A percentile compares a stretch with the other conserved stretches of the same genome.
phyloP scores from a whole-genome alignment of 106 monocot species.

The Acanthochlamys bracteata region DNA sequence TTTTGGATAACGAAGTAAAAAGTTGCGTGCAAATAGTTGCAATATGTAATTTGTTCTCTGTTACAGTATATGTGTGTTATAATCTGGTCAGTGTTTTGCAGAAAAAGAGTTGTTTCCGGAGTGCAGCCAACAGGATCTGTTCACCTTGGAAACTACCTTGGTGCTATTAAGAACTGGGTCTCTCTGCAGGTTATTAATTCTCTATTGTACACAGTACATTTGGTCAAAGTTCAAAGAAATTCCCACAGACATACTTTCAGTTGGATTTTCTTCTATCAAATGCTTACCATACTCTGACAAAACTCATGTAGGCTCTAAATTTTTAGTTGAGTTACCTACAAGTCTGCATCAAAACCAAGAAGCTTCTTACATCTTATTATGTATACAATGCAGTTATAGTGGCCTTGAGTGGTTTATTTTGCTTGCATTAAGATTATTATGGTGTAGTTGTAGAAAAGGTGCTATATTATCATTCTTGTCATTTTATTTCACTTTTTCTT shows the following conservation, averaged over 20 bases:
- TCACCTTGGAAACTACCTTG: conserved; percentile 97
- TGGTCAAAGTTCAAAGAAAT: not conserved
- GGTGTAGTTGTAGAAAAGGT: not conserved
- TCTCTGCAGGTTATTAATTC: conserved; percentile 65
- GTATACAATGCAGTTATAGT: too few species aligned
- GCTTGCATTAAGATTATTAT: too few species aligned
- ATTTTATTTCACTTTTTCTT: not conserved
- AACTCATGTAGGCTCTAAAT: not conserved
- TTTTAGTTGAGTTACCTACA: too few species aligned
- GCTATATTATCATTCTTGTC: not conserved
- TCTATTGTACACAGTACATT: not conserved
- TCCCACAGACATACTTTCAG: not conserved
- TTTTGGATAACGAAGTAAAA: not conserved
- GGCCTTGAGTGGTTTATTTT: too few species aligned
- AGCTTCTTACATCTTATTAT: not conserved
- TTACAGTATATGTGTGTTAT: not conserved
- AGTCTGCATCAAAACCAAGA: too few species aligned
- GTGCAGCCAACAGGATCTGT: conserved; percentile 95
- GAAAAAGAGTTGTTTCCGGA: conserved; percentile 93
- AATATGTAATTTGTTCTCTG: not conserved
- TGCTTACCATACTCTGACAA: not conserved
- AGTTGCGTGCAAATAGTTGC: not conserved
- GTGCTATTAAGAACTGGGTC: conserved; percentile 91
- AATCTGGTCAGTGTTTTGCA: conserved; percentile 14
- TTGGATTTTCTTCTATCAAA: not conserved